phyloP scores from a whole-genome alignment of 2,329 filamentous ascomycete genomes.

The Cladosporium phlei region DNA sequence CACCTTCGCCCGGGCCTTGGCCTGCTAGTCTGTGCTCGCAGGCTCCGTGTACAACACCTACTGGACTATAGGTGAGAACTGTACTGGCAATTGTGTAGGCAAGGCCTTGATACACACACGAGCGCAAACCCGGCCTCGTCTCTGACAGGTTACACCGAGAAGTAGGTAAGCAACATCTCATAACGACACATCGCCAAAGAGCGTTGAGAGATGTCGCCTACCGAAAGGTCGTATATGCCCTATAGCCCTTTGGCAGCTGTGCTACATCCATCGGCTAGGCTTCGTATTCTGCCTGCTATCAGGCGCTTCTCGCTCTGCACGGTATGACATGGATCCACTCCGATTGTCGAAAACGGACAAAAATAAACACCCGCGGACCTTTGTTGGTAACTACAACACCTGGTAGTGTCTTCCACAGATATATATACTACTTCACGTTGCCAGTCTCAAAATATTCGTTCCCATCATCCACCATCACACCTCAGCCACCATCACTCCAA shows the following conservation, averaged over 20 bases:
- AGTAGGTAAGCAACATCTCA: neutral
- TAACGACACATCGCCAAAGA: neutral
- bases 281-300: slow-evolving; percentile 1
- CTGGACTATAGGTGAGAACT: neutral
- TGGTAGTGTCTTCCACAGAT: neutral
- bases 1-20: neutral
- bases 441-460: neutral
- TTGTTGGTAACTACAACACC: neutral
- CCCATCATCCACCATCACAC: neutral
- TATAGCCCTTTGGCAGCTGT: slow-evolving; percentile 1
- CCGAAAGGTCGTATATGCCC: neutral
- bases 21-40: neutral
- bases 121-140: neutral
- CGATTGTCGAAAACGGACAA: neutral
- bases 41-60: neutral
- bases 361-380: neutral
- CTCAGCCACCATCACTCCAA: neutral
- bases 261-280: slow-evolving; percentile 4
- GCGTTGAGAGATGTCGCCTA: slow-evolving; percentile 3
- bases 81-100: neutral
- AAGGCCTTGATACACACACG: neutral
- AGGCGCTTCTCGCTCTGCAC: neutral
- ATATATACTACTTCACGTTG: slow-evolving; percentile 1
- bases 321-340: neutral
- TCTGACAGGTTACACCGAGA: neutral